Evolutionary conservation across 768 basidiomycete species (phyloP).

Genomic region (Termitomyces sp.): DNA sequence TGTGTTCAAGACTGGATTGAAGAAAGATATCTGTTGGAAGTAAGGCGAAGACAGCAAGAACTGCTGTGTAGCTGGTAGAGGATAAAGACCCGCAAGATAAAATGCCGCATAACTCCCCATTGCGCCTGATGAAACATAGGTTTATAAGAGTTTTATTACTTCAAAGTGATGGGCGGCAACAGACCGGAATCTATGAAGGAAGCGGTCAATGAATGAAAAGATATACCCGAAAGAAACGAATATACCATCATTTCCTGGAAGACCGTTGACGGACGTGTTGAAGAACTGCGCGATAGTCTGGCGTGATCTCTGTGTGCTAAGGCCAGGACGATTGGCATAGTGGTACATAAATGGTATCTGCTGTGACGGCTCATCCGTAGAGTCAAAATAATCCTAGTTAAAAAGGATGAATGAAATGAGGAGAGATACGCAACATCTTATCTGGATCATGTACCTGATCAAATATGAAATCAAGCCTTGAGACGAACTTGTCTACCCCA

Average conservation of each 20-base stretch:
- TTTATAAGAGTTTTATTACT: neutral
- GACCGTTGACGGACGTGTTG: conserved; percentile 53
- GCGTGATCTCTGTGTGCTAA: conserved; percentile 55
- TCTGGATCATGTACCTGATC: conserved; percentile 35
- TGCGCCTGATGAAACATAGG: conserved; percentile 36
- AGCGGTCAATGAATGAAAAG: conserved; percentile 22
- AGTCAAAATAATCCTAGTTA: conserved; percentile 55
- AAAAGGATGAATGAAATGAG: neutral
- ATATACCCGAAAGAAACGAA: neutral
- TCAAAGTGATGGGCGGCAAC: neutral
- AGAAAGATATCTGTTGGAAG: conserved; percentile 60
- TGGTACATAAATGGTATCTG: conserved; percentile 74
- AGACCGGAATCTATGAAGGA: conserved; percentile 23
- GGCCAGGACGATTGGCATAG: conserved; percentile 59
- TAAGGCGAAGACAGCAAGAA: conserved; percentile 60
- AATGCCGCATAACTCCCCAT: conserved; percentile 64
- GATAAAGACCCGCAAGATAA: conserved; percentile 60
- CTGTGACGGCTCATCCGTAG: conserved; percentile 64
- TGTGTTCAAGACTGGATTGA: conserved; percentile 54
- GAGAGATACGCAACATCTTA: neutral
- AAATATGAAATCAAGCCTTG: conserved; percentile 57
- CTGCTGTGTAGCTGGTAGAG: conserved; percentile 59
- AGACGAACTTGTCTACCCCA: conserved; percentile 51
- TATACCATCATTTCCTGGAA: conserved; percentile 67
- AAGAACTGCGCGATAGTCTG: conserved; percentile 55